Percentiles rank a stretch among this genome's conserved stretches.
phyloP scores from a whole-genome alignment of 73 alveolate genomes.

The Paraurostyla sp. region DNA sequence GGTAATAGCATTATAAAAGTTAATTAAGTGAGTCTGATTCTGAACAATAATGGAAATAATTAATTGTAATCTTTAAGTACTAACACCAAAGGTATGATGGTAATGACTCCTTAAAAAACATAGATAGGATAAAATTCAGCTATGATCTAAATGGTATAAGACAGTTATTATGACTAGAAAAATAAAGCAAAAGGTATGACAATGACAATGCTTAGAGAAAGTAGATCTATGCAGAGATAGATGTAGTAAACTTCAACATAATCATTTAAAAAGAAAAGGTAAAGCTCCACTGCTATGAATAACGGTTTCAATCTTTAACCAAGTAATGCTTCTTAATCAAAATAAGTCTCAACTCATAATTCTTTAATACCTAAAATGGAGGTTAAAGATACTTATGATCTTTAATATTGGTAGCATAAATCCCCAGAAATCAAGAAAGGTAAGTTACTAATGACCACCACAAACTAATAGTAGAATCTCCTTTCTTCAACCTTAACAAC shows the following conservation, averaged over 20 bases:
- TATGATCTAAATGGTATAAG: constrained; percentile 8
- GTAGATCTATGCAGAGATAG: too few species aligned
- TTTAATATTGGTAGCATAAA: constrained; percentile 9
- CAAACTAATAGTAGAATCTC: not conserved
- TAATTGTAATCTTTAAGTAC: too few species aligned
- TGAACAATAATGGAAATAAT: too few species aligned
- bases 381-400: not conserved
- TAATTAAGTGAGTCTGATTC: not conserved
- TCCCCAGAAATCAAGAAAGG: constrained; percentile 15
- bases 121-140: too few species aligned
- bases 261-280: not conserved
- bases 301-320: not conserved
- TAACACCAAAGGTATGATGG: too few species aligned
- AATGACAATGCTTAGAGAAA: too few species aligned
- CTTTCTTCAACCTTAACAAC: not conserved
- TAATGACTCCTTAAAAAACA: not conserved
- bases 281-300: constrained; percentile 8
- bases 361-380: not conserved
- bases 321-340: not conserved
- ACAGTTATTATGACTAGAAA: not conserved
- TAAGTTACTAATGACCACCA: not conserved
- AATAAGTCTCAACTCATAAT: not conserved
- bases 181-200: too few species aligned
- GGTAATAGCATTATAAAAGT: too few species aligned
- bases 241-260: too few species aligned